Evolutionary conservation across 2,329 filamentous ascomycete species (phyloP).

Genomic region (Pseudogymnoascus sp.): DNA sequence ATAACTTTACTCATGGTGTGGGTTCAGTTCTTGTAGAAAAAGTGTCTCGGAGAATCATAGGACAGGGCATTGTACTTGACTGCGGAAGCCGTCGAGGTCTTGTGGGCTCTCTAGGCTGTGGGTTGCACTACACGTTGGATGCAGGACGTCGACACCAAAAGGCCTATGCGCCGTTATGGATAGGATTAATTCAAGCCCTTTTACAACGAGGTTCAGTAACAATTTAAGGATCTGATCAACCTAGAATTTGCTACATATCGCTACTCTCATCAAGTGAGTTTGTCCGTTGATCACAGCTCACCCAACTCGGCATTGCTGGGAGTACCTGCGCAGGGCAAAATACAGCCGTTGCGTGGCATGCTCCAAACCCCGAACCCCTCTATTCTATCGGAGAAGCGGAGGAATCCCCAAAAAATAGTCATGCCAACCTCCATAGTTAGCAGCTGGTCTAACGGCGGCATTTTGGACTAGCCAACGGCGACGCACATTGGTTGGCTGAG

Average conservation of each 20-base stretch:
- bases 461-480: not conserved
- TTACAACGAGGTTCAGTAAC: not conserved
- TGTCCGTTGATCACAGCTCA: not conserved
- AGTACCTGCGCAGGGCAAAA: not conserved
- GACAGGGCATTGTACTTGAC: not conserved
- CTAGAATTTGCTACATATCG: not conserved
- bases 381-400: not conserved
- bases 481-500: not conserved
- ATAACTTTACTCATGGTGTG: not conserved
- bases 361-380: not conserved
- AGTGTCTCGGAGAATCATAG: not conserved
- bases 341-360: not conserved
- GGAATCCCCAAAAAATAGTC: not conserved
- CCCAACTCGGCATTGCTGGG: not conserved
- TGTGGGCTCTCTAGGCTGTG: not conserved
- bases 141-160: constrained; percentile 5
- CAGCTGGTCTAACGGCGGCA: not conserved
- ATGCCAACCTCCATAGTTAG: not conserved
- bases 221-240: not conserved
- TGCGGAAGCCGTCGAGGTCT: not conserved
- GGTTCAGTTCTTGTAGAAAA: constrained; percentile 6
- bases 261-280: not conserved
- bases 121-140: constrained; percentile 1
- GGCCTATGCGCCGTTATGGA: constrained; percentile 6
- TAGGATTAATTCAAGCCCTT: constrained; percentile 4